Evolutionary conservation across 306 rosid species (phyloP), one percentile per base, ranked within the genome.

Genomic region (Fragaria ananassa): DNA sequence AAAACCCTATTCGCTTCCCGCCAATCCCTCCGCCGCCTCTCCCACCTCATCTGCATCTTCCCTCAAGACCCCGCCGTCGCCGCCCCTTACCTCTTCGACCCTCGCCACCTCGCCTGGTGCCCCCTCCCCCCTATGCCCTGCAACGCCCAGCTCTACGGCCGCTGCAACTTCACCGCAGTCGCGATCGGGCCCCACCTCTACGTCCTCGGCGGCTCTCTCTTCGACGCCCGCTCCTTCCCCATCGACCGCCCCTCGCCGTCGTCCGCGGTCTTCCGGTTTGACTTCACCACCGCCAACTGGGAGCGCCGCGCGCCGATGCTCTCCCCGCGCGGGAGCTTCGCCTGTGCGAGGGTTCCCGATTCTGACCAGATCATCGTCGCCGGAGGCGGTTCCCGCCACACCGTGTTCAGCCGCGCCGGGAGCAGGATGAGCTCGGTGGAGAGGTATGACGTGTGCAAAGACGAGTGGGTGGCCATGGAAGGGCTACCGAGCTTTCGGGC

Each of bases 161-260:
- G 89, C 71, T 94, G 97, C 78, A 91, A 94, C 86, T 94, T 94
- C 83, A 31, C 89, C 68, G 79, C 96, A 18, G 19, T 94, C n/a
- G 65, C 93, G 1, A 19, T 90, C 14, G 91, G 91, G 5, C 83
- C 87, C 23, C 76, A 83, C 74, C 78, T 94, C 78, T 90, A 86
- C 61, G 87, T 92, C 8, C 75, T 94, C 74, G 97, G 98, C 0
- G 98, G 96, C 0, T 91, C 98, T n/a, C 84, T 86, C 46, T 92
- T 94, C 69, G 98, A 94, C 74, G 82, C 96, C 6, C 91, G 98
- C 23, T 94, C 98, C 11, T 94, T 85, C 74, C 98, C 98, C 8
- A 85, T 94, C 39, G 86, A 90, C 57, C 96, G 93, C 2, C 98
- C 98, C 15, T 76, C 95, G 1, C 79, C 96, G 0, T 80, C 96